phyloP scores from a whole-genome alignment of 148 eudicot species.

The Fallopia convolvulus region DNA sequence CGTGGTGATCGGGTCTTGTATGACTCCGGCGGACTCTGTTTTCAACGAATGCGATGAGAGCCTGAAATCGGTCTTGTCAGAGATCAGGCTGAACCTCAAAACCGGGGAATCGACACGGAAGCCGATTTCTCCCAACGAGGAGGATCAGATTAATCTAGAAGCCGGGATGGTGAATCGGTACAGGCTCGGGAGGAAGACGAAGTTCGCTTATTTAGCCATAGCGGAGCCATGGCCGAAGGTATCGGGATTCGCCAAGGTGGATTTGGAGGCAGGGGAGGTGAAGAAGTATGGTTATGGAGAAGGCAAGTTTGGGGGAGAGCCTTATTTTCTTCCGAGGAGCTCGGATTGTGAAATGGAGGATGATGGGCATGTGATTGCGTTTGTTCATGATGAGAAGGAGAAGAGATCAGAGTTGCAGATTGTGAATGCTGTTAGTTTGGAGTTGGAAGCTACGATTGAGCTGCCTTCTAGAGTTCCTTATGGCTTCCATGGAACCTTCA shows the following conservation, averaged over 20 bases:
- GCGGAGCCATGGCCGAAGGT: constrained; percentile 98
- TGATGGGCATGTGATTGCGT: constrained; percentile 62
- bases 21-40: constrained; percentile 86
- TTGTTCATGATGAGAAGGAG: constrained; percentile 57
- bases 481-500: constrained; percentile 83
- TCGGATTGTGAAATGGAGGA: constrained; percentile 29
- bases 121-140: constrained; percentile 24
- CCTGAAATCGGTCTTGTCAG: constrained; percentile 50
- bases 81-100: constrained; percentile 56
- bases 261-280: constrained; percentile 43
- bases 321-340: constrained; percentile 47
- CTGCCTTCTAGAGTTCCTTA: constrained; percentile 77
- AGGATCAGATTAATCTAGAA: constrained; percentile 59
- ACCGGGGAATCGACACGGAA: constrained; percentile 54
- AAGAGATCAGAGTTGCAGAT: constrained; percentile 68
- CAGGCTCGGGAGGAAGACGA: constrained; percentile 58
- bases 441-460: constrained; percentile 52
- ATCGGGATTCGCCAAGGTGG: constrained; percentile 77
- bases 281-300: constrained; percentile 52
- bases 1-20: constrained; percentile 83
- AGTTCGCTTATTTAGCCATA: constrained; percentile 63
- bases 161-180: constrained; percentile 89
- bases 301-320: constrained; percentile 68
- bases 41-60: constrained; percentile 74
- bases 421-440: constrained; percentile 43